These are phyloP conservation scores for Moricandia moricandioides DNA, from an alignment of 345 rosid genomes.

Conservation along the genomic window DNA sequence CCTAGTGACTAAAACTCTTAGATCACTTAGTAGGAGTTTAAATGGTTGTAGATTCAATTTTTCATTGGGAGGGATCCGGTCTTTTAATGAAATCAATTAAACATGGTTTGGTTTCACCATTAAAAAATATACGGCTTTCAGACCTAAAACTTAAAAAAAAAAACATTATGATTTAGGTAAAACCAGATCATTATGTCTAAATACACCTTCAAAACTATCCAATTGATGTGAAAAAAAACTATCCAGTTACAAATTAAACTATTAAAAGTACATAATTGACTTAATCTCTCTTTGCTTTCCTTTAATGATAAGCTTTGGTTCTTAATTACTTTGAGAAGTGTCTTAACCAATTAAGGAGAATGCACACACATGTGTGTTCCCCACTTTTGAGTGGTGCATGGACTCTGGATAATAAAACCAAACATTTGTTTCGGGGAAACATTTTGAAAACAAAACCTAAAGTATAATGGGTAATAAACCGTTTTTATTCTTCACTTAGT, in stretches of 20 bases:
- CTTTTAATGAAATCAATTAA: too few species aligned
- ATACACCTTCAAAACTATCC: not conserved
- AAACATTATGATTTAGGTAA: not conserved
- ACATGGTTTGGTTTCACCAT: too few species aligned
- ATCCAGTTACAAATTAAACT: not conserved
- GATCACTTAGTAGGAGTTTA: too few species aligned
- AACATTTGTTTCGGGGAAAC: constrained; percentile 29
- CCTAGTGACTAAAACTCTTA: too few species aligned
- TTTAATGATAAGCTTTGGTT: constrained; percentile 7
- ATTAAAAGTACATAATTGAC: not conserved
- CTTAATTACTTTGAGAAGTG: constrained; percentile 2
- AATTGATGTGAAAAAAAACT: too few species aligned
- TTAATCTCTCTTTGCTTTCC: not conserved
- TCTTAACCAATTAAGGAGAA: constrained; percentile 15
- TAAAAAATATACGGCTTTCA: too few species aligned
- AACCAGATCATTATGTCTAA: not conserved
- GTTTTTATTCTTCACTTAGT: constrained; percentile 4
- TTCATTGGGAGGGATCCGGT: too few species aligned
- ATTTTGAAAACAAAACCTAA: constrained; percentile 12
- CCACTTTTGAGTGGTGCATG: constrained; percentile 23
- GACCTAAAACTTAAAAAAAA: too few species aligned
- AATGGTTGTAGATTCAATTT: too few species aligned
- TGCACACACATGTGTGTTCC: constrained; percentile 35
- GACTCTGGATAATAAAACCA: constrained; percentile 21
- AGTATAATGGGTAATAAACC: constrained; percentile 19